These are phyloP conservation scores for Gamsiella multidivaricata DNA, from an alignment of 192 early-diverging fungal genomes.

Conservation along the genomic window DNA sequence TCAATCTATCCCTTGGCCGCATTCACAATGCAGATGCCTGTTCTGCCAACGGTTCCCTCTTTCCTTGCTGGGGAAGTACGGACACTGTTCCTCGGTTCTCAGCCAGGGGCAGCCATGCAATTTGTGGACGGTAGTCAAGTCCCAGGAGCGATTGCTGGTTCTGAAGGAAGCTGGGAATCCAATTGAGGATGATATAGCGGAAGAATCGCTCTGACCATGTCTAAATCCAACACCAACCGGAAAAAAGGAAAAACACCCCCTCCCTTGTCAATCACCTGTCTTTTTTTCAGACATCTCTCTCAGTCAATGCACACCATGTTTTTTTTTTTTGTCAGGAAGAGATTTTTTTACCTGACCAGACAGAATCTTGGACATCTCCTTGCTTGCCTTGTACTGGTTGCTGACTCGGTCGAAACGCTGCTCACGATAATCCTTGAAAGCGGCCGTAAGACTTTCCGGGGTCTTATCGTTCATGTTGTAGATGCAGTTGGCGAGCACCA, in stretches of 20 bases:
- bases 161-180: not conserved
- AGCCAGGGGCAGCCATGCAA: constrained; percentile 2
- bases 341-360: not conserved
- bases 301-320: too few species aligned
- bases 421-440: not conserved
- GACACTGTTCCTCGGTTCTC: not conserved
- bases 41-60: too few species aligned
- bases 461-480: not conserved
- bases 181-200: not conserved
- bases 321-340: too few species aligned
- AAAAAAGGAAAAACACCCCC: too few species aligned
- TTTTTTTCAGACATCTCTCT: too few species aligned
- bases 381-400: not conserved
- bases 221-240: too few species aligned
- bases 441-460: not conserved
- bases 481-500: constrained; percentile 7
- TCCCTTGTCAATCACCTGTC: too few species aligned
- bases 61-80: not conserved
- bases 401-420: not conserved
- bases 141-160: too few species aligned
- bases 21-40: too few species aligned
- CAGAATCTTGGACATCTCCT: not conserved
- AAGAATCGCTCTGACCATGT: not conserved
- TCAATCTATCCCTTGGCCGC: too few species aligned
- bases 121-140: not conserved